Evolutionary conservation across 495 filamentous ascomycete genomes (phyloP).

Genomic region (Chaetomium cochliodes): DNA sequence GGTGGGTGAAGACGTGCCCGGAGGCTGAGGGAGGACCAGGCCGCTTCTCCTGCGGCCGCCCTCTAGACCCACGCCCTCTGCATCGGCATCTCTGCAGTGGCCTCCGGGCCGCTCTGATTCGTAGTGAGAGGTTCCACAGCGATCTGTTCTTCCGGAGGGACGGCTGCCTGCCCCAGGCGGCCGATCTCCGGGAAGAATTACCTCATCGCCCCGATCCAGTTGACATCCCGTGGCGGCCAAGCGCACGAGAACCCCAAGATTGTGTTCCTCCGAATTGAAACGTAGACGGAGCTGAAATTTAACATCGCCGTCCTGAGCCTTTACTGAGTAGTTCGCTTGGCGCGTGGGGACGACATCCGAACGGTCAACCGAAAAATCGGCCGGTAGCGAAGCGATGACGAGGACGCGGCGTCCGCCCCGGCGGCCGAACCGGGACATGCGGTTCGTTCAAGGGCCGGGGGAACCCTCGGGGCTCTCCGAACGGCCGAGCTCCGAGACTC

Average conservation of each 20-base stretch:
- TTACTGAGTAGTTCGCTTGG: neutral
- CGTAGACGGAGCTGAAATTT: neutral
- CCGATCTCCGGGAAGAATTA: conserved; percentile 18
- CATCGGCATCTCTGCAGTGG: conserved; percentile 18
- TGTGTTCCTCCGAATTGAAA: neutral
- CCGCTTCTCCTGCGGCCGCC: conserved; percentile 14
- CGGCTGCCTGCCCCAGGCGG: conserved; percentile 14
- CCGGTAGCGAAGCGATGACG: conserved; percentile 5
- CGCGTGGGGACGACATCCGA: neutral
- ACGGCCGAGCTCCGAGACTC: too few relatives aligned
- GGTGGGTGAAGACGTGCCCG: neutral
- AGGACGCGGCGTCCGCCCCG: conserved; percentile 7
- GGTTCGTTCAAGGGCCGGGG: neutral
- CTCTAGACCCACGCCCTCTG: conserved; percentile 23
- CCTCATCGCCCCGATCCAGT: conserved; percentile 11
- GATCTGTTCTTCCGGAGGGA: conserved; percentile 13
- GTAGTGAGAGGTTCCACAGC: conserved; percentile 22
- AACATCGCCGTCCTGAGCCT: neutral
- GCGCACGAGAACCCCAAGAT: neutral
- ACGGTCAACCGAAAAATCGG: neutral
- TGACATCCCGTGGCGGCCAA: neutral
- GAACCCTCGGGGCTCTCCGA: neutral
- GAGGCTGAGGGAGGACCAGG: conserved; percentile 9
- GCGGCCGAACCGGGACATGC: neutral
- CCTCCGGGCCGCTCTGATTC: conserved; percentile 26